Evolutionary conservation across 805 yeast species (phyloP).

Genomic region (Metschnikowia rubicola): DNA sequence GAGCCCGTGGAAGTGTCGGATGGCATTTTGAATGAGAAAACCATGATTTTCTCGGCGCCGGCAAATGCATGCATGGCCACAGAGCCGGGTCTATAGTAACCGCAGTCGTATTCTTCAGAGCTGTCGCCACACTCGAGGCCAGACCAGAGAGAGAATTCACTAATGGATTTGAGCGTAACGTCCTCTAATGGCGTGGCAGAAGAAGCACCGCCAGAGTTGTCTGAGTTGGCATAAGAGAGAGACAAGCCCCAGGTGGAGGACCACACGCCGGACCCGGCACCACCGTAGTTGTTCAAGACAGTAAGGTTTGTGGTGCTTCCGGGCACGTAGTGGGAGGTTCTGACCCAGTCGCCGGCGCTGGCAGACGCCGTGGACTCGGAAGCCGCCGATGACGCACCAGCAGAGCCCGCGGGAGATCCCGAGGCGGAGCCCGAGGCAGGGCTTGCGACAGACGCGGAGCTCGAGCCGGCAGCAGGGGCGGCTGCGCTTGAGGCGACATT

Average conservation of each 20-base stretch:
- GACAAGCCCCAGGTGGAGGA: slow-evolving; percentile 88
- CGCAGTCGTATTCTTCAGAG: slow-evolving; percentile 56
- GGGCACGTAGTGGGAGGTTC: slow-evolving; percentile 65
- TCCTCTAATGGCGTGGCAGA: slow-evolving; percentile 66
- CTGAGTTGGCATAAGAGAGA: slow-evolving; percentile 74
- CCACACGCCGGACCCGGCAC: slow-evolving; percentile 87
- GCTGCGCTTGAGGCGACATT: background rate
- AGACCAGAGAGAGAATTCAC: slow-evolving; percentile 81
- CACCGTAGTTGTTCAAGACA: slow-evolving; percentile 88
- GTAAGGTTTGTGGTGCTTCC: slow-evolving; percentile 69
- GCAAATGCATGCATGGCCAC: slow-evolving; percentile 95
- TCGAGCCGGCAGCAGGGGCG: background rate
- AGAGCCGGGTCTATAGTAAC: slow-evolving; percentile 77
- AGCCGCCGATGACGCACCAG: slow-evolving; percentile 28
- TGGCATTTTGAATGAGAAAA: slow-evolving; percentile 95
- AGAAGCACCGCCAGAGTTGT: slow-evolving; percentile 72
- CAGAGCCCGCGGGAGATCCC: slow-evolving; percentile 21
- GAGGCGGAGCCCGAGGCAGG: slow-evolving; percentile 5
- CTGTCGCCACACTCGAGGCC: slow-evolving; percentile 49
- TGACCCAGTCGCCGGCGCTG: slow-evolving; percentile 50
- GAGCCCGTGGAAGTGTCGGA: slow-evolving; percentile 38
- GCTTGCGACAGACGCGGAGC: background rate
- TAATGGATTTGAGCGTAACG: slow-evolving; percentile 64
- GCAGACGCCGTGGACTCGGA: slow-evolving; percentile 25
- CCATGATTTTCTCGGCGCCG: slow-evolving; percentile 80